Conservation (phyloP, 306 rosid genomes). For the Urtica urens region DNA sequence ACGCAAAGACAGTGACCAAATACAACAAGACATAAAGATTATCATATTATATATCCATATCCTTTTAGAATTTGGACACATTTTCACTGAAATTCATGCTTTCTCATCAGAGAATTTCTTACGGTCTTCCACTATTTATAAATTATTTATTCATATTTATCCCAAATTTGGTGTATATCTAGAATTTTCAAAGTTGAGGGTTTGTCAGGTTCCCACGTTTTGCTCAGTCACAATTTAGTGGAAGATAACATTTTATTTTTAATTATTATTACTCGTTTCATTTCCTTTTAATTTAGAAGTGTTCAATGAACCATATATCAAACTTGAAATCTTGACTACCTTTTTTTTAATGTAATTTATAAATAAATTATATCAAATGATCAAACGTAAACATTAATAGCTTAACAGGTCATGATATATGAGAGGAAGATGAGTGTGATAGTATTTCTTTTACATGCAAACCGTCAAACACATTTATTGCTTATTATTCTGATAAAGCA, state of each 20-base stretch:
- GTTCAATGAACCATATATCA: too few relatives aligned
- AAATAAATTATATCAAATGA: neutral
- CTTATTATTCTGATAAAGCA: neutral
- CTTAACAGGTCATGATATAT: neutral
- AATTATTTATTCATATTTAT: neutral
- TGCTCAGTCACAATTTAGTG: constrained; percentile 20
- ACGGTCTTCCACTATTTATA: neutral
- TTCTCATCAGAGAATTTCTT: neutral
- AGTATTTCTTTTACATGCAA: neutral
- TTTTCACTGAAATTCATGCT: constrained; percentile 37
- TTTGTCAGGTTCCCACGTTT: constrained; percentile 61
- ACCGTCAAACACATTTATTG: neutral
- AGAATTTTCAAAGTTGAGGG: constrained; percentile 21
- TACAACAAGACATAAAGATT: constrained; percentile 29
- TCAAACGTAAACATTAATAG: neutral
- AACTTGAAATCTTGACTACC: too few relatives aligned
- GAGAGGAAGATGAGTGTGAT: neutral
- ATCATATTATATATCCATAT: constrained; percentile 34
- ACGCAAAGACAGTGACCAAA: constrained; percentile 28
- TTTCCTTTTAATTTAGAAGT: too few relatives aligned
- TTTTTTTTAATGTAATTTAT: neutral
- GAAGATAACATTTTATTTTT: neutral
- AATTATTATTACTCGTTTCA: neutral
- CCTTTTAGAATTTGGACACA: constrained; percentile 23
- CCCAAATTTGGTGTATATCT: constrained; percentile 9